Evolutionary conservation across 176 grass and related monocot genomes (phyloP).

Genomic region (bread wheat (Triticum aestivum)): IWGSC_CS_RefSeq_v2.1 NC_057810.1:585775959-585776458

Average conservation of each 20-base stretch:
- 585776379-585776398: conserved; percentile 93
- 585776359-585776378: conserved; percentile 94
- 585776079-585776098: conserved; percentile 95
- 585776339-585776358: conserved; percentile 91
- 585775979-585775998: neutral
- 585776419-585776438: neutral
- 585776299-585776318: conserved; percentile 94
- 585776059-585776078: conserved; percentile 87
- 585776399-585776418: conserved; percentile 95
- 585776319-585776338: conserved; percentile 94
- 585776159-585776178: conserved; percentile 85
- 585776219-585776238: conserved; percentile 98
- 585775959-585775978: conserved; percentile 1
- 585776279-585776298: conserved; percentile 79
- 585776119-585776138: conserved; percentile 91
- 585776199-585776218: conserved; percentile 80
- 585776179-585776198: conserved; percentile 82
- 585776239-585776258: conserved; percentile 84
- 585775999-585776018: neutral
- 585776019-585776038: conserved; percentile 92
- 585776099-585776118: conserved; percentile 91
- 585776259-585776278: conserved; percentile 93
- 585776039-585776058: conserved; percentile 67
- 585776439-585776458: conserved; percentile 46
- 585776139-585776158: conserved; percentile 69